A percentile compares a stretch with the other conserved stretches of the same genome.
phyloP scores from a whole-genome alignment of 2,329 filamentous ascomycete species.

The Diaporthe australafricana region DNA sequence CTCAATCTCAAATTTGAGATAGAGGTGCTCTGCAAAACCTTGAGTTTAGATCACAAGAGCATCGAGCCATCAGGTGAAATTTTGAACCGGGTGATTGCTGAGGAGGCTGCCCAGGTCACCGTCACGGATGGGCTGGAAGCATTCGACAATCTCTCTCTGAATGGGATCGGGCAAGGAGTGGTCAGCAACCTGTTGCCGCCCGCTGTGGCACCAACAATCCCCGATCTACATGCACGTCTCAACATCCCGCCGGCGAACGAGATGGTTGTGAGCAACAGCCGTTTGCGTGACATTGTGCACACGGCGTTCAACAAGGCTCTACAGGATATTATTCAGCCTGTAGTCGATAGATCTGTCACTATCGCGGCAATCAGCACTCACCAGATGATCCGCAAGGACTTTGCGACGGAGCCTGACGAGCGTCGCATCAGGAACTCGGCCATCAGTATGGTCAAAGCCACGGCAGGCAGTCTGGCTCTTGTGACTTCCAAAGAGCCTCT shows the following conservation, averaged over 20 bases:
- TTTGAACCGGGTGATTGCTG: conserved; percentile 76
- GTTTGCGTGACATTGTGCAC: conserved; percentile 82
- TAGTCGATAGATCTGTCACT: conserved; percentile 96
- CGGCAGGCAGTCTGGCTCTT: conserved; percentile 91
- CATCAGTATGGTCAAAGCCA: conserved; percentile 93
- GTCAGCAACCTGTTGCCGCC: conserved; percentile 81
- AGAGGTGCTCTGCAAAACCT: conserved; percentile 93
- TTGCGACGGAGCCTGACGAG: conserved; percentile 91
- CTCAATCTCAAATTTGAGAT: conserved; percentile 99
- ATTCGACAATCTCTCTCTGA: conserved; percentile 86
- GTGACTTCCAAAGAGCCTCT: conserved; percentile 99
- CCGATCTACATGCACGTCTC: conserved; percentile 83
- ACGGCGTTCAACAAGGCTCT: conserved; percentile 90
- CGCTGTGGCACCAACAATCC: conserved; percentile 82
- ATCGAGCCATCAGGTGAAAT: conserved; percentile 91
- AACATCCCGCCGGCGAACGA: conserved; percentile 85
- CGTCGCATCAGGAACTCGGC: conserved; percentile 87
- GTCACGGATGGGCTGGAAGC: conserved; percentile 78
- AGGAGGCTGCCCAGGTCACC: conserved; percentile 70
- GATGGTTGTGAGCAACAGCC: conserved; percentile 78
- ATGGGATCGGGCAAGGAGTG: conserved; percentile 76
- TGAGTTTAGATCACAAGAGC: conserved; percentile 91
- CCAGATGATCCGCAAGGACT: conserved; percentile 96
- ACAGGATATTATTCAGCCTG: conserved; percentile 95
- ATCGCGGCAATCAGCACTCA: conserved; percentile 97